phyloP scores from a whole-genome alignment of 345 rosid genomes.

The Rhodamnia rubescens region DNA sequence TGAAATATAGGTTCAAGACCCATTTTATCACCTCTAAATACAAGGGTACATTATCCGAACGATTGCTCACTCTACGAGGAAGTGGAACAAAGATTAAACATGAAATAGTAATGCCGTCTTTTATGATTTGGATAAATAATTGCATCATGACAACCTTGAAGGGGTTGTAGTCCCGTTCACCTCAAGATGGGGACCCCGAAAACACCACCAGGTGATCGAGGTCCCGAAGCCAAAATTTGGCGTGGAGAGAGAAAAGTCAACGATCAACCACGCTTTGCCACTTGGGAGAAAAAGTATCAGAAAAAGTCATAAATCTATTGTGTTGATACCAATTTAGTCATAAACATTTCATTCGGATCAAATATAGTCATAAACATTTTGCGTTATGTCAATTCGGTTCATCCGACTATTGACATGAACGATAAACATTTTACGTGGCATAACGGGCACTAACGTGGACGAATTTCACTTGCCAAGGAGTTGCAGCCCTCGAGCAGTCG shows the following conservation, averaged over 20 bases:
- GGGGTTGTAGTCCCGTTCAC: not conserved
- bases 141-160: not conserved
- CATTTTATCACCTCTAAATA: no score
- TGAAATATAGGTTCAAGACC: no score
- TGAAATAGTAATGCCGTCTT: not conserved
- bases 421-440: no score
- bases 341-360: no score
- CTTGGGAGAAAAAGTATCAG: not conserved
- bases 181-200: not conserved
- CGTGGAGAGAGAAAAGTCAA: fast-evolving
- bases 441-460: no score
- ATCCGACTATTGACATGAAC: no score
- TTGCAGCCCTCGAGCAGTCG: no score
- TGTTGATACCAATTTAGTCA: no score
- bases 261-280: not conserved
- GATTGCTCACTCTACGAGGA: not conserved
- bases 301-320: no score
- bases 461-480: no score
- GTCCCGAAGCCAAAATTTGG: not conserved
- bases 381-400: no score
- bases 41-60: not conserved
- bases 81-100: not conserved
- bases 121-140: not conserved
- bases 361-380: no score
- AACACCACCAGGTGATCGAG: not conserved